A percentile compares a stretch with the other conserved stretches of the same genome.
Evolutionary conservation across 805 yeast genomes (phyloP).

Genomic region (Torulaspora microellipsoides): DNA sequence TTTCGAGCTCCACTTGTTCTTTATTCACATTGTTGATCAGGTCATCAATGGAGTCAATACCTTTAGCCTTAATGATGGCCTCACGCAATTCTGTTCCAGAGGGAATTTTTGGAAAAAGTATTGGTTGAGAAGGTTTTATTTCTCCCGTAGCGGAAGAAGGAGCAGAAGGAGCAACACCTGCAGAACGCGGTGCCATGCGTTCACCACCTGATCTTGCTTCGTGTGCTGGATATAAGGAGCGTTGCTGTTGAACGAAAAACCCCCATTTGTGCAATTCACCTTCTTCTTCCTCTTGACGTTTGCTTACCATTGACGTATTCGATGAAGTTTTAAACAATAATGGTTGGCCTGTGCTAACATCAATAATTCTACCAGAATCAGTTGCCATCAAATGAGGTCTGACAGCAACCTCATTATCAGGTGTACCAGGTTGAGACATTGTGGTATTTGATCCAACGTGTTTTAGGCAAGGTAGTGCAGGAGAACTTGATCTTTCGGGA

Average conservation of each 20-base stretch:
- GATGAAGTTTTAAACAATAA: conserved; percentile 60
- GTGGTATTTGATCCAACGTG: conserved; percentile 20
- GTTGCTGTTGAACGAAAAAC: conserved; percentile 64
- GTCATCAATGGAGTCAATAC: conserved; percentile 64
- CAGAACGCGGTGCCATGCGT: neutral
- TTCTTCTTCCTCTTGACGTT: conserved; percentile 84
- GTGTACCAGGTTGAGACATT: conserved; percentile 7
- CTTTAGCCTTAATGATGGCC: conserved; percentile 67
- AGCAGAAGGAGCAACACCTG: conserved; percentile 5
- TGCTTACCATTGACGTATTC: conserved; percentile 60
- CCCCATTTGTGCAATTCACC: conserved; percentile 91
- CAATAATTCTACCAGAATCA: conserved; percentile 57
- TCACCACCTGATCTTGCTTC: conserved; percentile 8
- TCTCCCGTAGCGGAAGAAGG: conserved; percentile 11
- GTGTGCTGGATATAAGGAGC: conserved; percentile 33
- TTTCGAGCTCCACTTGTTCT: conserved; percentile 48
- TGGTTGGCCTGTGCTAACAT: conserved; percentile 67
- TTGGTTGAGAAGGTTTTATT: conserved; percentile 6
- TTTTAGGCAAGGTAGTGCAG: conserved; percentile 11
- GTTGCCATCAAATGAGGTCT: conserved; percentile 69
- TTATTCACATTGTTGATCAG: conserved; percentile 60
- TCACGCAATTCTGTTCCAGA: conserved; percentile 46
- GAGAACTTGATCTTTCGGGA: conserved; percentile 1
- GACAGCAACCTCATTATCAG: conserved; percentile 10
- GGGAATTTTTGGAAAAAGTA: conserved; percentile 37